Base-by-base conservation (phyloP, 495 filamentous ascomycete species). In the Lophium mytilinum region DNA sequence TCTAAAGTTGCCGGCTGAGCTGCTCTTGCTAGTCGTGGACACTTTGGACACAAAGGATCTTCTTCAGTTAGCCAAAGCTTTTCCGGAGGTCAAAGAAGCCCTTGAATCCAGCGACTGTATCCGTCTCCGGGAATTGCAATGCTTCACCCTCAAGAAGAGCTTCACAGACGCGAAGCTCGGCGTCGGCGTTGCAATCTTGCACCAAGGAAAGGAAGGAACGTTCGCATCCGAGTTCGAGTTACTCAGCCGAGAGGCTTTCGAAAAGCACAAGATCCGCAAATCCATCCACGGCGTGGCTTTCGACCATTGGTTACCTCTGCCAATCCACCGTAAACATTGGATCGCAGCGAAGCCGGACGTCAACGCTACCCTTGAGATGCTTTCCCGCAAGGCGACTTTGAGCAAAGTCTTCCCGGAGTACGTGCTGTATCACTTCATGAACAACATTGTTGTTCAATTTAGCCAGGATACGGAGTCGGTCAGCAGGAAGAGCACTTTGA, bases 341-440 rank as follows among this genome's bases (percentile, higher is more conserved):
- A 50, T 63, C 9, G 54, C 58, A 4, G 72, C 77, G 9, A 64
- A 58, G 34, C 14, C 4, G 9, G 62, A 70, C 24, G 66, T 63
- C 37, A 12, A 55, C 11, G 17, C 8, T 3, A 48, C 61, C 7
- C 58, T 77, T 0, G 21, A 18, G 0, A 30, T 10, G 1, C 58
- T 77, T 8, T 1, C 53, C 53, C 2, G 60, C 65, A 19, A 50
- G 24, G 18, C 63, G 11, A 40, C 17, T 10, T 4, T 66, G 18
- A 57, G 19, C 41, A 56, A 43, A 42, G n/a, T 18, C 4, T 15
- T 50, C 15, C 45, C 43, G 24, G 62, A 69, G 18, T 41, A 67
- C 14, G 72, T 76, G n/a, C 52, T 80, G 7, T 77, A 72, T 53
- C 65, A 69, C 34, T 79, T 79, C 64, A 77, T 80, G 75, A 79